Evolutionary conservation across 2,329 filamentous ascomycete genomes (phyloP).

Genomic region (Leptographium flavum): DNA sequence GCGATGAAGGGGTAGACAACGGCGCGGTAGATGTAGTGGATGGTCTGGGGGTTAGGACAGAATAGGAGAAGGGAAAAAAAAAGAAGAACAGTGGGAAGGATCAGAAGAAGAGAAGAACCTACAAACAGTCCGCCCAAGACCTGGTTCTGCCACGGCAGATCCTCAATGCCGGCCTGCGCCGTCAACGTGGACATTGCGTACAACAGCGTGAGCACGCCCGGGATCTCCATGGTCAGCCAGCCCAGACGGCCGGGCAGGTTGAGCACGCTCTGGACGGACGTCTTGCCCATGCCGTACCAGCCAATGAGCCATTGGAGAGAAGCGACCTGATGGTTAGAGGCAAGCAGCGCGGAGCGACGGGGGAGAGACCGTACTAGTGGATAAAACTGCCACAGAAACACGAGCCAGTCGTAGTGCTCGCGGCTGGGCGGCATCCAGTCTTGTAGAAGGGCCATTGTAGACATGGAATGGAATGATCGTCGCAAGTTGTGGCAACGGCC

Average conservation of each 20-base stretch:
- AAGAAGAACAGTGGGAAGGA: too few relatives aligned
- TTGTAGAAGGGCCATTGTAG: conserved; percentile 34
- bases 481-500: too few relatives aligned
- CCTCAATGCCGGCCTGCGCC: conserved; percentile 35
- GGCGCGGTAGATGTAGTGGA: conserved; percentile 87
- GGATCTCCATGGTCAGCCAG: conserved; percentile 80
- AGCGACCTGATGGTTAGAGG: conserved; percentile 41
- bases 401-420: conserved; percentile 40
- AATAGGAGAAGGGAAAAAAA: background rate
- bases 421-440: conserved; percentile 43
- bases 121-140: conserved; percentile 57
- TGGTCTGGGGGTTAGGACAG: conserved; percentile 30
- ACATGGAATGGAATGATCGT: too few relatives aligned
- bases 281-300: conserved; percentile 90
- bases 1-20: conserved; percentile 69
- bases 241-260: conserved; percentile 82
- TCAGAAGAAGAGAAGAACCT: conserved; percentile 12
- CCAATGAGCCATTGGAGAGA: conserved; percentile 60
- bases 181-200: conserved; percentile 67
- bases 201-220: conserved; percentile 61
- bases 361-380: conserved; percentile 27
- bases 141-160: conserved; percentile 65
- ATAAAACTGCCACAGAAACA: conserved; percentile 39
- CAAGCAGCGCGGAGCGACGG: too few relatives aligned
- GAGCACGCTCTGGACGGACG: conserved; percentile 55